Evolutionary conservation across 805 yeast genomes (phyloP).

Genomic region (Danielozyma ontarioensis): DNA sequence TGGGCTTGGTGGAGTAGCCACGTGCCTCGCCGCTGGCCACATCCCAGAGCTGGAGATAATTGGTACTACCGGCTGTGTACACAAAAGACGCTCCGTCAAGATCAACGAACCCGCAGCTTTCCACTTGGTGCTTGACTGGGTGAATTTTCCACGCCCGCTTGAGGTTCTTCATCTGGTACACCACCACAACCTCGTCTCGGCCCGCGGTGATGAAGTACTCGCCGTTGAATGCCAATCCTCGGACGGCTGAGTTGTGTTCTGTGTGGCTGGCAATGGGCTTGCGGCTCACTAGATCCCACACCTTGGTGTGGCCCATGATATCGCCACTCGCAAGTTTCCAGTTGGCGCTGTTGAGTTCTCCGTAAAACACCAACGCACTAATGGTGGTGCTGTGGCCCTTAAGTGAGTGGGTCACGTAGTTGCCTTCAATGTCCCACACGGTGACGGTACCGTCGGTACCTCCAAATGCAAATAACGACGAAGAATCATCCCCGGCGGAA

Average conservation of each 20-base stretch:
- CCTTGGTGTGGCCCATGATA: slow-evolving; percentile 50
- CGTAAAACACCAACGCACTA: slow-evolving; percentile 68
- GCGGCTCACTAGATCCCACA: slow-evolving; percentile 69
- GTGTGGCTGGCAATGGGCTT: slow-evolving; percentile 56
- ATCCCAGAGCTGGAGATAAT: slow-evolving; percentile 64
- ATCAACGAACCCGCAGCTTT: slow-evolving; percentile 56
- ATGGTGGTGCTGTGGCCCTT: slow-evolving; percentile 92
- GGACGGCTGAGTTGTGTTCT: slow-evolving; percentile 80
- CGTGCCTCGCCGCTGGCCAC: slow-evolving; percentile 42
- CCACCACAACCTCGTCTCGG: slow-evolving; percentile 71
- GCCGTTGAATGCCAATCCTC: slow-evolving; percentile 74
- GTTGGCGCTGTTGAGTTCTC: slow-evolving; percentile 55
- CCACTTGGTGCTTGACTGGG: slow-evolving; percentile 70
- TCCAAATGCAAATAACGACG: slow-evolving; percentile 87
- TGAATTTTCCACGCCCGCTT: slow-evolving; percentile 59
- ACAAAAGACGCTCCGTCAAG: slow-evolving; percentile 30
- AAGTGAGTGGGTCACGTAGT: slow-evolving; percentile 81
- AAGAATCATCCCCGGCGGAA: slow-evolving; percentile 69
- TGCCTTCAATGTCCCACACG: slow-evolving; percentile 89
- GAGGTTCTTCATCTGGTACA: slow-evolving; percentile 46
- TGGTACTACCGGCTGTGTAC: slow-evolving; percentile 78
- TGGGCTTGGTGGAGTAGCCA: slow-evolving; percentile 43
- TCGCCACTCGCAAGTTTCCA: slow-evolving; percentile 81
- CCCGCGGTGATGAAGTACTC: slow-evolving; percentile 72
- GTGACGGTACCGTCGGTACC: slow-evolving; percentile 90